Conservation (phyloP, 106 monocot species). For the Platanthera guangdongensis region DNA sequence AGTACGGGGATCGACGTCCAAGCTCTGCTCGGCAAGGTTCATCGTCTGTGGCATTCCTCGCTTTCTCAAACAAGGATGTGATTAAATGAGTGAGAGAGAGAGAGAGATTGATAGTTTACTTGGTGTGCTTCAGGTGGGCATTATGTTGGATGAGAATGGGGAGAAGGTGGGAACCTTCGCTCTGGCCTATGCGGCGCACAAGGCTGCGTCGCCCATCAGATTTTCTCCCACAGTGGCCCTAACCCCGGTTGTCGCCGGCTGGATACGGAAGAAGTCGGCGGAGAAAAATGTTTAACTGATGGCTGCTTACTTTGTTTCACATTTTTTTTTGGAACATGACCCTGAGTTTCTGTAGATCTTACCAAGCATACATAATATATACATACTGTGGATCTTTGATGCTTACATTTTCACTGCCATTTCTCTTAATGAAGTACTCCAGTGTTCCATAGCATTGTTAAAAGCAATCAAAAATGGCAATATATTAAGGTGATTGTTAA, state of each 20-base stretch:
- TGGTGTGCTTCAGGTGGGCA: conserved; percentile 46
- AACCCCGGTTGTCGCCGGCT: conserved; percentile 81
- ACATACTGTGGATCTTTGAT: too few species aligned
- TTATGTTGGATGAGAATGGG: conserved; percentile 57
- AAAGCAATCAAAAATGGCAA: too few species aligned
- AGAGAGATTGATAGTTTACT: neutral
- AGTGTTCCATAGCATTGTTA: too few species aligned
- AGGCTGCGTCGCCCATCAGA: conserved; percentile 91
- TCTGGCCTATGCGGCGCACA: conserved; percentile 87
- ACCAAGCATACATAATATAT: neutral
- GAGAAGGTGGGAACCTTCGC: conserved; percentile 87
- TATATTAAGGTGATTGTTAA: too few species aligned
- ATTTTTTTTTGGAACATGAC: neutral
- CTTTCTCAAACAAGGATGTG: neutral
- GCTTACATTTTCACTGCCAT: too few species aligned
- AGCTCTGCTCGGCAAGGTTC: conserved; percentile 59
- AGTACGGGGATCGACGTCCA: conserved; percentile 78
- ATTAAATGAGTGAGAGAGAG: neutral
- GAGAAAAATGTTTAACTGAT: conserved; percentile 23
- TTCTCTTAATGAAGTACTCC: too few species aligned
- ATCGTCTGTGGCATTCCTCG: neutral
- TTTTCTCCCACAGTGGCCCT: conserved; percentile 92
- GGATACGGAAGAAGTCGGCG: conserved; percentile 70
- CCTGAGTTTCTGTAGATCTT: neutral
- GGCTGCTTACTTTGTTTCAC: neutral